These are phyloP conservation scores for Zygosaccharomyces sapae DNA, from an alignment of 1,139 yeast species.

Conservation along the genomic window DNA sequence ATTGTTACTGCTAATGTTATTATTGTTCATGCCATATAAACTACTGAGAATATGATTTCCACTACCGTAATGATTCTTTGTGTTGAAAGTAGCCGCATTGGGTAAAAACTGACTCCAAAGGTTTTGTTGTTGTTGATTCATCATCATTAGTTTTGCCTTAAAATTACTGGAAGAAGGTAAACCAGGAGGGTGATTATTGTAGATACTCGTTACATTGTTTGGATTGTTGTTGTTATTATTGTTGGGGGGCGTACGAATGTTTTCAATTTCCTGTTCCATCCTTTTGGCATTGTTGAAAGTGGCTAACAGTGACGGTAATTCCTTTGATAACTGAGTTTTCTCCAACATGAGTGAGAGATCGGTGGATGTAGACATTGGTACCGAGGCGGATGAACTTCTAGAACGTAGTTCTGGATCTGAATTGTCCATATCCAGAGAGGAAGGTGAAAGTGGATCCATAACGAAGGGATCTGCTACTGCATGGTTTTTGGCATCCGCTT, in stretches of 20 bases:
- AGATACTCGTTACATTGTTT: neutral
- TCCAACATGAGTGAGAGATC: slow-evolving; percentile 26
- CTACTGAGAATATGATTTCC: slow-evolving; percentile 20
- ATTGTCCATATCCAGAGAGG: slow-evolving; percentile 6
- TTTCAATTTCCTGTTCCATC: slow-evolving; percentile 33
- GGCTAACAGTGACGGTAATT: slow-evolving; percentile 37
- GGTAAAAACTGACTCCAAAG: slow-evolving; percentile 8
- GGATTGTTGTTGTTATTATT: neutral
- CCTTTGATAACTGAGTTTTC: slow-evolving; percentile 34
- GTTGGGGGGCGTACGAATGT: slow-evolving; percentile 12
- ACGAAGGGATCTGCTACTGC: slow-evolving; percentile 8
- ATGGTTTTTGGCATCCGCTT: slow-evolving; percentile 14
- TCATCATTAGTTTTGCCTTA: slow-evolving; percentile 13
- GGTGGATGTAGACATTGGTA: slow-evolving; percentile 19
- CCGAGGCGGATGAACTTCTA: slow-evolving; percentile 18
- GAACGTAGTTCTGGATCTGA: slow-evolving; percentile 12
- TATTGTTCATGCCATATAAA: slow-evolving; percentile 15
- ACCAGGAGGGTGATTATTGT: slow-evolving; percentile 2
- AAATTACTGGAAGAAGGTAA: slow-evolving; percentile 8
- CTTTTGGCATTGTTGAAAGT: slow-evolving; percentile 39
- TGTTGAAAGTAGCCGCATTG: neutral
- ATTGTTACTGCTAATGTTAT: neutral
- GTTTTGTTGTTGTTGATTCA: slow-evolving; percentile 14
- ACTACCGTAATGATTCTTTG: slow-evolving; percentile 4
- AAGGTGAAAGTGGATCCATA: slow-evolving; percentile 9